Conservation (phyloP, 2,329 filamentous ascomycete species). For the Aspergillus luchuensis region DNA sequence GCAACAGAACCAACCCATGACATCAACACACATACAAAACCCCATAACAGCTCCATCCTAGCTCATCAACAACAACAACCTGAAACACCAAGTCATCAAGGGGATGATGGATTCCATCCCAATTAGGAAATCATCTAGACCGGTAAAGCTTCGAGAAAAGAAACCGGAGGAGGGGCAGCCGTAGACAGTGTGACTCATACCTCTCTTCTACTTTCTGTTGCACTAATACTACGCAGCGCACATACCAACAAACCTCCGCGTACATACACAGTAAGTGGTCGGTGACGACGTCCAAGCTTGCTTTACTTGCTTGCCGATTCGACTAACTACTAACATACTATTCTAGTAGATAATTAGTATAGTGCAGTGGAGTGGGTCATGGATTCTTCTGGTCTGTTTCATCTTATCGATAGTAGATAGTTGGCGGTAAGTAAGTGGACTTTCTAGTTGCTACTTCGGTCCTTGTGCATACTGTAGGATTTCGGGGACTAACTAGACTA, state of each 20-base stretch:
- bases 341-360: neutral
- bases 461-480: neutral
- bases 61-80: neutral
- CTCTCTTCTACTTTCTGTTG: neutral
- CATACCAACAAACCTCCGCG: neutral
- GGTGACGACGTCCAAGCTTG: neutral
- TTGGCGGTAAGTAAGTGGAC: neutral
- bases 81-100: constrained; percentile 8
- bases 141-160: constrained; percentile 17
- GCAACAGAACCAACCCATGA: neutral
- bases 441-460: neutral
- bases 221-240: neutral
- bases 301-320: neutral
- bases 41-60: neutral
- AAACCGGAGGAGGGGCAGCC: neutral
- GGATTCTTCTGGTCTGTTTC: constrained; percentile 14
- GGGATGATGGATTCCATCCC: constrained; percentile 1
- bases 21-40: constrained; percentile 1
- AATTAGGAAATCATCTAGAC: constrained; percentile 7
- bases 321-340: neutral
- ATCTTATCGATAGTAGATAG: constrained; percentile 13
- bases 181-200: constrained; percentile 7
- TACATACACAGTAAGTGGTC: neutral
- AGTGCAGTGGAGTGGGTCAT: constrained; percentile 9
- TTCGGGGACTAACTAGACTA: neutral